phyloP scores from a whole-genome alignment of 2,329 filamentous ascomycete species.

The Gaeumannomyces sp. region DNA sequence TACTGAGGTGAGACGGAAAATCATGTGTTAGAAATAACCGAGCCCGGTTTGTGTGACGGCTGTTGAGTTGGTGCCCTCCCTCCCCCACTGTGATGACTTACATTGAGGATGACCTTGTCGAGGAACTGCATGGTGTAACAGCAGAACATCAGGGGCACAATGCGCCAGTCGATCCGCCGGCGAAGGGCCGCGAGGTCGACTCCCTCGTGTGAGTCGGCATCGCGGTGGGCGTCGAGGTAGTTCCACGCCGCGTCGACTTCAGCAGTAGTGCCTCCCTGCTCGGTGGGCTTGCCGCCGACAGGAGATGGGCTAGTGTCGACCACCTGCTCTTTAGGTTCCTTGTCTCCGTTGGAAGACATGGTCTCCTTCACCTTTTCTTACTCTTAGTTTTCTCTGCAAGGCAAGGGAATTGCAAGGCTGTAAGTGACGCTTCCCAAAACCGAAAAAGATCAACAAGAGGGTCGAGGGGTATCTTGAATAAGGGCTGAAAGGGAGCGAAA shows the following conservation, averaged over 20 bases:
- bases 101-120: conserved; percentile 55
- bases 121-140: conserved; percentile 17
- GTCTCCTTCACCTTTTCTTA: neutral
- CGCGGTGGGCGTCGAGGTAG: conserved; percentile 36
- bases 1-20: conserved; percentile 32
- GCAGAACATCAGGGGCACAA: conserved; percentile 15
- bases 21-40: conserved; percentile 4
- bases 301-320: conserved; percentile 14
- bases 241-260: conserved; percentile 40
- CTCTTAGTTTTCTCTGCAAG: no score
- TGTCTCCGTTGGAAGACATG: conserved; percentile 6
- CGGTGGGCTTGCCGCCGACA: conserved; percentile 5
- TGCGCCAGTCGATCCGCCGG: conserved; percentile 30
- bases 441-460: neutral
- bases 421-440: neutral
- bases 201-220: conserved; percentile 21
- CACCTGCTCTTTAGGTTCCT: conserved; percentile 12
- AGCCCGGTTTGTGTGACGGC: neutral
- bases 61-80: neutral
- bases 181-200: conserved; percentile 40
- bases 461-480: neutral
- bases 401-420: neutral
- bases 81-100: conserved; percentile 25
- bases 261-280: conserved; percentile 13
- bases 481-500: neutral